Base-by-base conservation (phyloP, 306 rosid species). In the Inga oerstediana region DNA sequence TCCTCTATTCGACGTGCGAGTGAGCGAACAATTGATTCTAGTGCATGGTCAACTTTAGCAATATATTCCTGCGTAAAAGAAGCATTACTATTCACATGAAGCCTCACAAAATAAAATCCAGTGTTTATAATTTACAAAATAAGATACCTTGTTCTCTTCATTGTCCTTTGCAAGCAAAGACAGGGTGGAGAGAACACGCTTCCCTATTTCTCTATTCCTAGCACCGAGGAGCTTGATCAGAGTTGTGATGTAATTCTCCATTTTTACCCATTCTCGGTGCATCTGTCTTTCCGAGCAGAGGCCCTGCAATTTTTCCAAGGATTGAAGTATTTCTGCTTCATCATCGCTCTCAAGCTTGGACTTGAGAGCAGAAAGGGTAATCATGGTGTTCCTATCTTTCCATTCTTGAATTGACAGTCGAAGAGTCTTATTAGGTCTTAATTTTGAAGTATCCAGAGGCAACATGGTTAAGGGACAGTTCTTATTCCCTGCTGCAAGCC, bases 331-430 rank as follows among this genome's bases (percentile, higher is more conserved):
- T 79, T 80, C 90, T 62, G 81, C 87, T 71, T 85, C 91, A 41
- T 85, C 91, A 83, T 32, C 41, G 13, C 88, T 86, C 79, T 64
- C 87, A 70, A 90, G 93, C 41, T 67, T 79, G 61, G 85, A 84
- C 79, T 86, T 91, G 48, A 87, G 79, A 30, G 88, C 64, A 81
- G 86, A 75, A 65, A 93, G 81, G 84, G 86, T 76, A 75, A 91
- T 87, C 64, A 90, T 89, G 12, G 81, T 85, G 61, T 91, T 93
- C 83, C 97, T 87, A 30, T 93, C 92, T 77, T 74, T 89, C 95
- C 95, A 93, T 73, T 93, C 97, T 75, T 90, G 89, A 80, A 93
- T 93, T 30, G 93, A 91, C 82, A 77, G 89, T 45, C 73, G 84
- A 34, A 93, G 90, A 79, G 91, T 90, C 83, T 84, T 91, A 74